These are phyloP conservation scores for Wickerhamomyces strasburgensis DNA, from an alignment of 805 yeast genomes.

Conservation along the genomic window DNA sequence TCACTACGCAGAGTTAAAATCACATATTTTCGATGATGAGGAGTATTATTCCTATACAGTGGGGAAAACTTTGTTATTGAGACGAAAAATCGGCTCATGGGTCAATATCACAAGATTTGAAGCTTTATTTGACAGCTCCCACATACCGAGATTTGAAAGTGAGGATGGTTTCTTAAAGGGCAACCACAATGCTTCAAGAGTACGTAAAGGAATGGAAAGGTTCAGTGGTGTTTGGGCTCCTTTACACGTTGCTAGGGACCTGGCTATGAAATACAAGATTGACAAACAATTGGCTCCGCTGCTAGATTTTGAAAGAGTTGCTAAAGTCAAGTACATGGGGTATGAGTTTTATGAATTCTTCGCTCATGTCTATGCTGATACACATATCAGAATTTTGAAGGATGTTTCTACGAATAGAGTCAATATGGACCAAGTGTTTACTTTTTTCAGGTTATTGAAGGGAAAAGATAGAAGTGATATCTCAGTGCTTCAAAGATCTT, in stretches of 20 bases:
- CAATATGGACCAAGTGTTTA: constrained; percentile 24
- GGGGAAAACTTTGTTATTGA: neutral
- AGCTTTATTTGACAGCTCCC: neutral
- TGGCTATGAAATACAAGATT: constrained; percentile 18
- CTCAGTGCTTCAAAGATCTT: constrained; percentile 11
- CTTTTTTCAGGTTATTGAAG: constrained; percentile 6
- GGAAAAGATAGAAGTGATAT: constrained; percentile 13
- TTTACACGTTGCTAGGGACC: constrained; percentile 18
- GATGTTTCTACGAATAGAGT: constrained; percentile 12
- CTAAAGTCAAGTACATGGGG: constrained; percentile 22
- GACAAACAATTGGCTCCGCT: constrained; percentile 16
- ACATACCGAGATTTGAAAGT: neutral
- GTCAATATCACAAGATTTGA: constrained; percentile 6
- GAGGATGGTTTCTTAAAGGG: neutral
- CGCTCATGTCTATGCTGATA: constrained; percentile 12
- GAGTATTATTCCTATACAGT: constrained; percentile 5
- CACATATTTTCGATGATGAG: constrained; percentile 1
- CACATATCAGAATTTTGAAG: constrained; percentile 23
- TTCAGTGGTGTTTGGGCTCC: constrained; percentile 22
- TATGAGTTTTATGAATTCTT: constrained; percentile 23
- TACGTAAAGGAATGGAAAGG: neutral
- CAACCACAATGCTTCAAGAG: neutral
- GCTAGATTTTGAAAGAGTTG: constrained; percentile 23
- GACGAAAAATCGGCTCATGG: constrained; percentile 12
- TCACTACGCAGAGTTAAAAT: neutral